Evolutionary conservation across 768 basidiomycete species (phyloP), one percentile per base, ranked within the genome.

Genomic region (Agrocybe praecox): DNA sequence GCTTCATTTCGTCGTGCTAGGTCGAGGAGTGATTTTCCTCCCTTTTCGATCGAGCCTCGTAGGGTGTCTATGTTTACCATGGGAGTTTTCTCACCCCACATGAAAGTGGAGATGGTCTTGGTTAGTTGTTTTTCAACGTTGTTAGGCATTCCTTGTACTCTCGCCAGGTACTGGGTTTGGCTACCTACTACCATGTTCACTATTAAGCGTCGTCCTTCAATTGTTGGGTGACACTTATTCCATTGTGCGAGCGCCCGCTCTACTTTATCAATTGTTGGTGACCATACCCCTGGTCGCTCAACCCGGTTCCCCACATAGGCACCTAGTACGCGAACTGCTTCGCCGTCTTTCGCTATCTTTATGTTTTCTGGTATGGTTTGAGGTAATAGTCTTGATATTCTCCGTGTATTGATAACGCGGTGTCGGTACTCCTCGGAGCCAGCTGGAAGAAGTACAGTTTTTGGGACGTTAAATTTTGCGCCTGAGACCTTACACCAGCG

Each of bases 391-490:
- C 36, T 15, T 24, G 26, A 32, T 6, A 15, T 17, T 40, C 42
- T 11, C 61, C 22, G n/a, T 7, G 15, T 56, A 1, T 48, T 18
- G 0, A 69, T 12, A 1, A 44, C 0, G 14, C 22, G 34, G 3
- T 34, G 9, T 32, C 61, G 44, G 18, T 55, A 53, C 11, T 48
- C 40, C 14, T 5, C 0, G 1, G 42, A 36, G 5, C 59, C 59
- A 2, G 56, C 44, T 3, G 59, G 59, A 1, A 61, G 33, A 6
- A 57, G 56, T 48, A 73, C 69, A 0, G 76, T 80, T 59, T 81
- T 81, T 0, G 50, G 44, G 0, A 63, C 57, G 45, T 80, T 81
- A 55, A 80, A 81, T 36, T 72, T 74, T 0, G 78, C 78, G 0
- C 67, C 60, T 11, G 74, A 73, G 4, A 72, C 75, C 0, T 17